A percentile compares a stretch with the other conserved stretches of the same genome.
Evolutionary conservation across 148 eudicot species (phyloP).

Genomic region (Rhododendron mucronatum): DNA sequence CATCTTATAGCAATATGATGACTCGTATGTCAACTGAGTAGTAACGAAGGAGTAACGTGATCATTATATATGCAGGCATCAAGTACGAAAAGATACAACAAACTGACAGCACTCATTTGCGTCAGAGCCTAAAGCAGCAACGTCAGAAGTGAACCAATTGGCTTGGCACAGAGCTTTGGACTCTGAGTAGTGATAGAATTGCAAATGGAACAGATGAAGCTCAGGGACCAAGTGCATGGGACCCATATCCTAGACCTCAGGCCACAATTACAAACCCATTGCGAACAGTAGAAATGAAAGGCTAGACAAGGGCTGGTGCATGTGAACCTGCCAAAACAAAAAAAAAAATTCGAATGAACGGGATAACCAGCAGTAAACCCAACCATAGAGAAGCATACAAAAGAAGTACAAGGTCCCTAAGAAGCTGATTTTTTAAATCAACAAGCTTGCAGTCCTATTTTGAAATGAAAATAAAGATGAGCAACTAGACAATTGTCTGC

Average conservation of each 20-base stretch:
- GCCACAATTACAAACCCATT: background rate
- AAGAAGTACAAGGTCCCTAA: background rate
- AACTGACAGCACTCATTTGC: background rate
- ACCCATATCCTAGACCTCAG: background rate
- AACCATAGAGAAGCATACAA: background rate
- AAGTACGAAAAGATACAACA: background rate
- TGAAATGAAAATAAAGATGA: background rate
- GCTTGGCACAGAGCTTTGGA: background rate
- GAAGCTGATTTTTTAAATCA: background rate
- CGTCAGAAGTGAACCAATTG: background rate
- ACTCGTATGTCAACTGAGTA: background rate
- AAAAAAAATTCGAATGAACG: background rate
- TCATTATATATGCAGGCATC: background rate
- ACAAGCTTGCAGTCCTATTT: background rate
- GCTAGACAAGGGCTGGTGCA: background rate
- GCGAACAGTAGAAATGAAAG: background rate
- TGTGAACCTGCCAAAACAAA: background rate
- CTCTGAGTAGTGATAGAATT: background rate
- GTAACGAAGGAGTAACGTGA: background rate
- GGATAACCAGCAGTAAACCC: background rate
- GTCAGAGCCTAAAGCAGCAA: background rate
- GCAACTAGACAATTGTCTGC: background rate
- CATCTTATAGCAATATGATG: background rate
- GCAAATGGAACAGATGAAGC: background rate
- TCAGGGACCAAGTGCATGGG: background rate